Evolutionary conservation across 208 protist species (phyloP).

Genomic region (Paratrypanosoma confusum): DNA sequence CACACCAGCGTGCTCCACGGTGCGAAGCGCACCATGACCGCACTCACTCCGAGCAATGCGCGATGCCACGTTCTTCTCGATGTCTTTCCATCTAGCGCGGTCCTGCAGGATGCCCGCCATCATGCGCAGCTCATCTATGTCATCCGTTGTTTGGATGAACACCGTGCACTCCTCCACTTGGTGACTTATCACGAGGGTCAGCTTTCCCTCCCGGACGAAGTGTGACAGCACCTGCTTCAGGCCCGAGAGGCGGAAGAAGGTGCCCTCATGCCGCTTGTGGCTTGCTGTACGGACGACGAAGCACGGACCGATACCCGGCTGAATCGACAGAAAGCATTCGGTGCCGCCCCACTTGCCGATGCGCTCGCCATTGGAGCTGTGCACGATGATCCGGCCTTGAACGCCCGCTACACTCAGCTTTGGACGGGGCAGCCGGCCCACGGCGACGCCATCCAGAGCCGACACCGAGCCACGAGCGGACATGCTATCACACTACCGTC

Average conservation of each 20-base stretch:
- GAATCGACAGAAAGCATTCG: slow-evolving; percentile 70
- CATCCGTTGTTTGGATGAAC: slow-evolving; percentile 48
- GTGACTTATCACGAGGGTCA: slow-evolving; percentile 61
- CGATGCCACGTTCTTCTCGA: slow-evolving; percentile 60
- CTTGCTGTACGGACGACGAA: slow-evolving; percentile 59
- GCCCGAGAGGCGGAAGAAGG: slow-evolving; percentile 48
- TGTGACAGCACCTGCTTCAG: slow-evolving; percentile 42
- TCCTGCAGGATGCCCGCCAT: slow-evolving; percentile 63
- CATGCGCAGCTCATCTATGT: slow-evolving; percentile 42
- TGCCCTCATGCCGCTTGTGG: slow-evolving; percentile 51
- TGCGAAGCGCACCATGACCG: neutral
- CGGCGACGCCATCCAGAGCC: no score
- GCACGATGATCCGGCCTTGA: slow-evolving; percentile 44
- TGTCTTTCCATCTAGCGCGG: slow-evolving; percentile 24
- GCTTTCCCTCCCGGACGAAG: slow-evolving; percentile 38
- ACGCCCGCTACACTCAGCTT: slow-evolving; percentile 55
- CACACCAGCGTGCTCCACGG: no score
- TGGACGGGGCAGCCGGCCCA: slow-evolving; percentile 15
- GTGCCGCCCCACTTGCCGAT: slow-evolving; percentile 76
- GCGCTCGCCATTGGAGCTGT: slow-evolving; percentile 42
- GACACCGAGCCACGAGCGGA: no score
- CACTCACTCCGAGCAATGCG: neutral
- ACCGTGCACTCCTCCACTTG: slow-evolving; percentile 37
- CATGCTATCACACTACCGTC: slow-evolving; percentile 5
- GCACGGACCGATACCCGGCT: slow-evolving; percentile 57